Evolutionary conservation across 176 grass and related monocot genomes (phyloP).

Genomic region (Eleusine coracana): DNA sequence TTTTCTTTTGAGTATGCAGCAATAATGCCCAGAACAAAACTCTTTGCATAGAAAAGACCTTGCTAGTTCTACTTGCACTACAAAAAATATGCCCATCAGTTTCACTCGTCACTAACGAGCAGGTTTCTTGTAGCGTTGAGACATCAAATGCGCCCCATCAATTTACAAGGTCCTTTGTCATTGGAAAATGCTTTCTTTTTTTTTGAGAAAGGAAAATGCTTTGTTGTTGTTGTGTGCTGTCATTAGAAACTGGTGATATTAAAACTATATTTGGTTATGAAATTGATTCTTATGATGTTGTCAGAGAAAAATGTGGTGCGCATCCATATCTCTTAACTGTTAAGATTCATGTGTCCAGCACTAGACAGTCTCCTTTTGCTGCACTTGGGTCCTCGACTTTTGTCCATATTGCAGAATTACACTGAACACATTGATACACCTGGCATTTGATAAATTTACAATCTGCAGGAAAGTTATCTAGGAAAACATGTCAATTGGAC

Average conservation of each 20-base stretch:
- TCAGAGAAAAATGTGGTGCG: conserved; percentile 95
- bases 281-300: conserved; percentile 89
- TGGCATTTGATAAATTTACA: no score
- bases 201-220: no score
- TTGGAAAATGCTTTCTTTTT: no score
- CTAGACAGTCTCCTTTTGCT: not conserved
- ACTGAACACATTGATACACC: conserved; percentile 76
- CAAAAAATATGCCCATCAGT: no score
- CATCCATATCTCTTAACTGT: conserved; percentile 55
- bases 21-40: conserved; percentile 77
- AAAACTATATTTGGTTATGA: conserved; percentile 95
- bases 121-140: conserved; percentile 3
- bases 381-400: conserved; percentile 25
- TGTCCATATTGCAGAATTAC: conserved; percentile 69
- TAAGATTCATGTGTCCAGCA: conserved; percentile 30
- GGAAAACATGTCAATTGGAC: no score
- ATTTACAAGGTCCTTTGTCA: conserved; percentile 40
- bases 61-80: conserved; percentile 61
- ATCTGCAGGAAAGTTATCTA: no score
- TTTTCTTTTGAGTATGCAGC: conserved; percentile 46
- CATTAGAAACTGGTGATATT: conserved; percentile 92
- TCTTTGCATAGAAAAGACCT: conserved; percentile 86
- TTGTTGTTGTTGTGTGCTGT: conserved; percentile 56
- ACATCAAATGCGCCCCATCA: conserved; percentile 71
- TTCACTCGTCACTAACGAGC: no score